Base-by-base conservation (phyloP, 805 yeast genomes). In the Cyberlindnera meyerae region DNA sequence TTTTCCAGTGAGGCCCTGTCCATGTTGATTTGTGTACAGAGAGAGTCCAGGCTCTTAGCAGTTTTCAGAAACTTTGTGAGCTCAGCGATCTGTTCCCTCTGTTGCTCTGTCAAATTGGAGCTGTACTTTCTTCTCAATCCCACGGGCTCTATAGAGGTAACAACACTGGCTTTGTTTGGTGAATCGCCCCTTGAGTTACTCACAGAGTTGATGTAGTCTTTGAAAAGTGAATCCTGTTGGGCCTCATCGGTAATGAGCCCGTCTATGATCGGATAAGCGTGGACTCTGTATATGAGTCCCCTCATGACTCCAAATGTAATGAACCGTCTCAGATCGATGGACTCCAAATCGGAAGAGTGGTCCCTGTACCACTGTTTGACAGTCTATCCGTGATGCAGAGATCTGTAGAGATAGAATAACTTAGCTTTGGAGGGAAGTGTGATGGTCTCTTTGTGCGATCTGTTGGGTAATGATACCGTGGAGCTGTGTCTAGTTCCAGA, bases 291-390 rank as follows among this genome's bases (percentile, higher is more conserved):
- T 8, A 94, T 81, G 6, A 93, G 52, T 0, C 95, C 87, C 43
- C 87, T 73, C 17, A 86, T 65, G 3, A 86, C 71, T 1, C 99
- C 99, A 66, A 89, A 93, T 14, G 88, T 77, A 15, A 93, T 66
- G 49, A 93, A 85, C 37, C 95, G 65, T 44, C 97, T 69, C 4
- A 93, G 66, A 58, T 93, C 99, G 28, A 94, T 76, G 44, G 77
- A 71, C 17, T 62, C 52, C 13, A 93, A 62, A 4, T 63, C 60
- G 31, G 72, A 71, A 27, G 65, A 66, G 52, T 93, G 80, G 40
- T 77, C 82, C 18, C 70, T 51, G 54, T 77, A 85, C 97, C 98
- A 94, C 17, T 82, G 85, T 43, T 77, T 77, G 9, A 93, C 66
- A 0, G 85, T 71, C 28, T 73, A 75, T 1, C 95, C 93, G 44